phyloP scores from a whole-genome alignment of 1,284 basidiomycete genomes.

The Irpex sp. region DNA sequence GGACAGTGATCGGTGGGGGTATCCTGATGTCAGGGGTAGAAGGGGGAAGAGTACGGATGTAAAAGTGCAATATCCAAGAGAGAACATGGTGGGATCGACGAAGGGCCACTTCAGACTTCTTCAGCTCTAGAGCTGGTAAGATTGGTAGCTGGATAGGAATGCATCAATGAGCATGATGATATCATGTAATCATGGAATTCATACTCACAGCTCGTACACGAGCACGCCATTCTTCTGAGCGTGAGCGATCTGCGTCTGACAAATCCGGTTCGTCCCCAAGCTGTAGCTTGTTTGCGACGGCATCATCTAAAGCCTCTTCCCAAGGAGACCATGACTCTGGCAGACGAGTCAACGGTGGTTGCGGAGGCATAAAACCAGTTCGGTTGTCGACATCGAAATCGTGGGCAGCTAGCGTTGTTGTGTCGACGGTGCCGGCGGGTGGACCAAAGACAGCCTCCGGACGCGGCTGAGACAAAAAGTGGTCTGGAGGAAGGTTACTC shows the following conservation, averaged over 20 bases:
- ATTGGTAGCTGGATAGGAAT: slow-evolving; percentile 38
- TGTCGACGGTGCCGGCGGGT: slow-evolving; percentile 55
- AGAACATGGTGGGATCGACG: slow-evolving; percentile 86
- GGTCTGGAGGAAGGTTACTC: slow-evolving; percentile 40
- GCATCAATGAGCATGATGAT: neutral
- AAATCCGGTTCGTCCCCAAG: slow-evolving; percentile 49
- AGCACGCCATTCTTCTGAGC: slow-evolving; percentile 60
- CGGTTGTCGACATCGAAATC: slow-evolving; percentile 94
- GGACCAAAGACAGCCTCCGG: slow-evolving; percentile 40
- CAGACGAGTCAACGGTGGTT: slow-evolving; percentile 67
- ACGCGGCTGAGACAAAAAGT: slow-evolving; percentile 67
- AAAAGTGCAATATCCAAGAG: slow-evolving; percentile 85
- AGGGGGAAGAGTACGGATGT: slow-evolving; percentile 75
- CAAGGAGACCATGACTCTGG: slow-evolving; percentile 62
- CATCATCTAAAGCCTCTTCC: slow-evolving; percentile 62
- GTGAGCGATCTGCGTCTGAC: slow-evolving; percentile 38
- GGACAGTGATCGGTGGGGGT: slow-evolving; percentile 73
- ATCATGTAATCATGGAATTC: slow-evolving; percentile 5
- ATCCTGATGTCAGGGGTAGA: slow-evolving; percentile 50
- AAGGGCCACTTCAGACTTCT: slow-evolving; percentile 59
- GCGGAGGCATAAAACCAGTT: slow-evolving; percentile 90
- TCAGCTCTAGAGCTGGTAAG: slow-evolving; percentile 47
- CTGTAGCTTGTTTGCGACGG: slow-evolving; percentile 46
- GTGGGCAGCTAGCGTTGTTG: slow-evolving; percentile 84
- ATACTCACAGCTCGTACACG: slow-evolving; percentile 53